phyloP scores from a whole-genome alignment of 2,329 filamentous ascomycete species.

The Didymella segeticola region DNA sequence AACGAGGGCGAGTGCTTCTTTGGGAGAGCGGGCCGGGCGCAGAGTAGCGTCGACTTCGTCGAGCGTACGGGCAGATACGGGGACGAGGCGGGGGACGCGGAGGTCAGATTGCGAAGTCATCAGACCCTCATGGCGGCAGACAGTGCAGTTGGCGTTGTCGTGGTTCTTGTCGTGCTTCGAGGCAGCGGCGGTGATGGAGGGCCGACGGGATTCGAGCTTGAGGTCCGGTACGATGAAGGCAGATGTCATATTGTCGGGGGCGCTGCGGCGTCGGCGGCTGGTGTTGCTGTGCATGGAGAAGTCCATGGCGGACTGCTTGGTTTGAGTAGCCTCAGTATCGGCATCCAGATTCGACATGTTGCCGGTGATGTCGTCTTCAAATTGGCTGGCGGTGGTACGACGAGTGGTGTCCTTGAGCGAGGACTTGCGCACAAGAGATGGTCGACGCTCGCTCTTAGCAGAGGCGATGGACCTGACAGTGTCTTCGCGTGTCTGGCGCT shows the following conservation, averaged over 20 bases:
- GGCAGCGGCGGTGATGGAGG: constrained; percentile 29
- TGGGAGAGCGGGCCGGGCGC: constrained; percentile 69
- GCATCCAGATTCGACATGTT: constrained; percentile 38
- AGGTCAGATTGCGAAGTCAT: constrained; percentile 38
- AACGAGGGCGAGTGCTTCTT: constrained; percentile 77
- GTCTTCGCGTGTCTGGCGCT: constrained; percentile 49
- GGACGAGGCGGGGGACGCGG: constrained; percentile 57
- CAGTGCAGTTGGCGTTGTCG: constrained; percentile 62
- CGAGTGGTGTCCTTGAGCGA: constrained; percentile 60
- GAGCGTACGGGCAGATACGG: constrained; percentile 58
- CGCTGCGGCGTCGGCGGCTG: constrained; percentile 57
- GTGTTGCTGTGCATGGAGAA: constrained; percentile 57
- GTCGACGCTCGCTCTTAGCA: constrained; percentile 49
- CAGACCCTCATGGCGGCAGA: constrained; percentile 58
- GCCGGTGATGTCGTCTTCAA: constrained; percentile 46
- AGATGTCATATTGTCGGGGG: constrained; percentile 65
- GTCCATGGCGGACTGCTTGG: constrained; percentile 37
- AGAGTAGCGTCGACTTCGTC: constrained; percentile 66
- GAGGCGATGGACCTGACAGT: constrained; percentile 48
- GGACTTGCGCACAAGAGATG: constrained; percentile 59
- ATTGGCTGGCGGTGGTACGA: constrained; percentile 37
- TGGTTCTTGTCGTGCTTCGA: constrained; percentile 52
- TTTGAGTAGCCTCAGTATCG: constrained; percentile 38
- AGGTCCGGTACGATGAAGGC: constrained; percentile 71
- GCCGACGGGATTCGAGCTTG: constrained; percentile 54